Percentiles rank a stretch among this genome's conserved stretches.
These are phyloP conservation scores for Calonectria multiphialidica DNA, from an alignment of 2,329 filamentous ascomycete genomes.

Conservation along the genomic window DNA sequence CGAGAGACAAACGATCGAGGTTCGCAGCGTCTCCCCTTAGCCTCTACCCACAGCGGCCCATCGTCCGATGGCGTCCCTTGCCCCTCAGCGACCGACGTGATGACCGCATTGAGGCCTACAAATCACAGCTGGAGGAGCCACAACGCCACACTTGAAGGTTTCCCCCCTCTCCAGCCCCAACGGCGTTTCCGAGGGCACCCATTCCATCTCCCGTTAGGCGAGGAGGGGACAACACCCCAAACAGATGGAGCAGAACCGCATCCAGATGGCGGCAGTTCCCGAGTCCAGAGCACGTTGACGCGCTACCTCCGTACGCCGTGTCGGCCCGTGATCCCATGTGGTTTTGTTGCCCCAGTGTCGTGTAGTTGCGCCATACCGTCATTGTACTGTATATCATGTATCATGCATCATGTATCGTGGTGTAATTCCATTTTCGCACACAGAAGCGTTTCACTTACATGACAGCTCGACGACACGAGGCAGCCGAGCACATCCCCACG, in stretches of 20 bases:
- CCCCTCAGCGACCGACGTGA: neutral
- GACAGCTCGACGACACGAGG: neutral
- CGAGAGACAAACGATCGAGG: neutral
- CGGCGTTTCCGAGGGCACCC: conserved; percentile 8
- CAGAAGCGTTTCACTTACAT: neutral
- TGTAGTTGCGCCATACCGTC: neutral
- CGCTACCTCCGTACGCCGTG: neutral
- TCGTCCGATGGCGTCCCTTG: neutral
- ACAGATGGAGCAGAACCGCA: neutral
- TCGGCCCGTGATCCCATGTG: neutral
- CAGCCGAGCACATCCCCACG: neutral
- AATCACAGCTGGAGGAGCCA: neutral
- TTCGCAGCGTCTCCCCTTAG: neutral
- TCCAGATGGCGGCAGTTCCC: neutral
- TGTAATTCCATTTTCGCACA: neutral
- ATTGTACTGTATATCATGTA: too few relatives aligned
- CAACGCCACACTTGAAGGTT: neutral
- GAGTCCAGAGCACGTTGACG: neutral
- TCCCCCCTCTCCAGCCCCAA: neutral
- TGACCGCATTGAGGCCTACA: neutral
- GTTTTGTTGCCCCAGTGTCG: neutral
- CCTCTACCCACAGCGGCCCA: neutral
- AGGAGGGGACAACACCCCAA: neutral
- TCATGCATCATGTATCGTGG: neutral
- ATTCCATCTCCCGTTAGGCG: neutral